Base-by-base conservation (phyloP, 345 rosid species). In the Eucalyptus leucophloia region DNA sequence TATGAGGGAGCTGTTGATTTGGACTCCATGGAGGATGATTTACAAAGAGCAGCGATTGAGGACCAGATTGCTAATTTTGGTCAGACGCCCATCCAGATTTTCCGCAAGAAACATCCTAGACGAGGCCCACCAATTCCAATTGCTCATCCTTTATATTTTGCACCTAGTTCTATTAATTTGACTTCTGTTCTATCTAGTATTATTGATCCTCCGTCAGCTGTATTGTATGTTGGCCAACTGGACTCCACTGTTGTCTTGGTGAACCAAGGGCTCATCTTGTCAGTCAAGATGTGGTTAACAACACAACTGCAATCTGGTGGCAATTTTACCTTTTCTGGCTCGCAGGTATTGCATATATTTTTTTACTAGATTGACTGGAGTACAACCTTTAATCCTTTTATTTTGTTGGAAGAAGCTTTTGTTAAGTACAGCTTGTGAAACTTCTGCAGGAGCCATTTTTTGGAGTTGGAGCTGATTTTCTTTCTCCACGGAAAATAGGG, bases 51-150 rank as follows among this genome's bases (percentile, higher is more conserved):
- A 89, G 99, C 99, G 15, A 97, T 98, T 89, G 99, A 97, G 92
- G 99, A 98, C 91, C 99, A 98, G 93, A 98, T 98, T 88, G 99
- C 99, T 49, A 98, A 98, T 93, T 98, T 98, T 93, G 99, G 99
- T 88, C 99, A 98, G 92, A 98, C 99, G 45, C 99, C 99, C 67
- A 97, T 95, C 89, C 99, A 98, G 94, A 93, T 98, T 89, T 98
- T 97, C 89, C 97, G 98, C 67, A 98, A 98, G 91, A 96, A 95
- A 90, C 99, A 98, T 93, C 99, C 99, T 14, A 94, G 99, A 92
- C 96, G 99, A 93, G 99, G 99, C 86, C 98, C 97, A 19, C 99
- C 99, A 56, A 96, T 96, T 91, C 99, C 99, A 87, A 97, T 97
- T 89, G 98, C 98, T 87, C 99, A 97, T 94, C 99, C 98, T 34